A percentile compares a stretch with the other conserved stretches of the same genome.
Evolutionary conservation across 352 stramenopile genomes (phyloP).

Genomic region (Phytopythium delawarense): DNA sequence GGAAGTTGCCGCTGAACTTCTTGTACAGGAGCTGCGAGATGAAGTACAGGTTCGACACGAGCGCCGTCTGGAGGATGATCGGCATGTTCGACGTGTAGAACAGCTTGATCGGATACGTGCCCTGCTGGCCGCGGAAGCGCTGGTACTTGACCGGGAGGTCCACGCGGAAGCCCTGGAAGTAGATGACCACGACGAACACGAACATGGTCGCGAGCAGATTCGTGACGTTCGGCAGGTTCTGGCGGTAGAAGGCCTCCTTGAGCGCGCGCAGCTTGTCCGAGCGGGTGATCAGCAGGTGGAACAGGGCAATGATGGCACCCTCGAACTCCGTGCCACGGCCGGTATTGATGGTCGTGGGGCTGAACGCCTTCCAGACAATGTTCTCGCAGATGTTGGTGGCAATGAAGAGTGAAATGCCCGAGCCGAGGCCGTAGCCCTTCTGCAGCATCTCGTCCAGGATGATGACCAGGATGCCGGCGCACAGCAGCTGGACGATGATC

Average conservation of each 20-base stretch:
- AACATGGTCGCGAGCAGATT: constrained; percentile 99
- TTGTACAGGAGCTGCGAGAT: constrained; percentile 99
- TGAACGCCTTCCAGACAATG: constrained; percentile 99
- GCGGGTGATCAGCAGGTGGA: constrained; percentile 98
- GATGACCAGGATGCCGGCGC: constrained; percentile 98
- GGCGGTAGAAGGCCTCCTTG: constrained; percentile 98
- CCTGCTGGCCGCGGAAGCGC: constrained; percentile 98
- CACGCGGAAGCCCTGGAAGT: constrained; percentile 98
- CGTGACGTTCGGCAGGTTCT: constrained; percentile 99
- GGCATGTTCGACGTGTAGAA: constrained; percentile 99
- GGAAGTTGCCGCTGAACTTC: constrained; percentile 97
- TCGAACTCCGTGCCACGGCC: constrained; percentile 99
- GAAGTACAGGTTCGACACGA: constrained; percentile 99
- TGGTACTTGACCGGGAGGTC: constrained; percentile 97
- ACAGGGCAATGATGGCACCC: constrained; percentile 98
- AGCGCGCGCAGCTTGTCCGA: constrained; percentile 97
- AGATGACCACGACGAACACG: constrained; percentile 99
- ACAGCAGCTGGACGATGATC: constrained; percentile 99
- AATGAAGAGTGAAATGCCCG: constrained; percentile 99
- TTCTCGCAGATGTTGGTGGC: constrained; percentile 99
- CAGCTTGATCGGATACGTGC: constrained; percentile 99
- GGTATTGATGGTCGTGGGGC: constrained; percentile 99
- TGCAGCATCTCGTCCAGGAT: constrained; percentile 99
- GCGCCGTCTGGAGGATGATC: constrained; percentile 98
- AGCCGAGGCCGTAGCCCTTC: constrained; percentile 99